Evolutionary conservation across 495 filamentous ascomycete genomes (phyloP).

Genomic region (Tuber borchii): DNA sequence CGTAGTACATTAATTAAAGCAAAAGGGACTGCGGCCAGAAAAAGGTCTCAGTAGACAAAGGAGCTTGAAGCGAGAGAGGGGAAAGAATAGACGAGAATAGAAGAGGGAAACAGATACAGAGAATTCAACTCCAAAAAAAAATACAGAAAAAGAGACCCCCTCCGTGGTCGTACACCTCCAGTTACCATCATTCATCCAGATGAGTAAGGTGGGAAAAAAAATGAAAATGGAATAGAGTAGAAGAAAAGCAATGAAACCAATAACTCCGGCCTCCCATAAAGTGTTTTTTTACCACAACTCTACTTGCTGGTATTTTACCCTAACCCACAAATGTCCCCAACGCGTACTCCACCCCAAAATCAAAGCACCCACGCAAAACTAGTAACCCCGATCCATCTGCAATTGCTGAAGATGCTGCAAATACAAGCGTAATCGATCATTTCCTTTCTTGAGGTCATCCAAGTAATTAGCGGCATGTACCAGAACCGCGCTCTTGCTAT

Average conservation of each 20-base stretch:
- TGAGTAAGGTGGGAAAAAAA: constrained; percentile 6
- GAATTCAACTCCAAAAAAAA: constrained; percentile 5
- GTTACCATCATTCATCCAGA: constrained; percentile 6
- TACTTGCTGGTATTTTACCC: constrained; percentile 8
- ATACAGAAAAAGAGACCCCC: constrained; percentile 7
- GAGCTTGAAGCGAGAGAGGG: not conserved
- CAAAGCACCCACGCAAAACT: not conserved
- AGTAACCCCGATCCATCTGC: constrained; percentile 32
- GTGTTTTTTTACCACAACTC: constrained; percentile 26
- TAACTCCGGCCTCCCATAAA: constrained; percentile 39
- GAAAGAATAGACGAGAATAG: constrained; percentile 10
- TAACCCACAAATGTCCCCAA: constrained; percentile 1
- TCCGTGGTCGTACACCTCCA: constrained; percentile 1
- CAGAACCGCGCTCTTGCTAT: constrained; percentile 74
- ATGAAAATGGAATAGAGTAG: constrained; percentile 27
- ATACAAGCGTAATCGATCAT: constrained; percentile 44
- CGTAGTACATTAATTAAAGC: not conserved
- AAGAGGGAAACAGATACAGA: constrained; percentile 1
- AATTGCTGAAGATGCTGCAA: constrained; percentile 35
- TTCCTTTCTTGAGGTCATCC: constrained; percentile 62
- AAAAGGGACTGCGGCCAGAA: constrained; percentile 7
- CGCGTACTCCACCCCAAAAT: constrained; percentile 2
- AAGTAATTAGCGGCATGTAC: constrained; percentile 65
- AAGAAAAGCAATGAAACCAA: constrained; percentile 37
- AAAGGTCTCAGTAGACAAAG: not conserved